Base-by-base conservation (phyloP, 129 eudicot species). In the Calendula officinalis region DNA sequence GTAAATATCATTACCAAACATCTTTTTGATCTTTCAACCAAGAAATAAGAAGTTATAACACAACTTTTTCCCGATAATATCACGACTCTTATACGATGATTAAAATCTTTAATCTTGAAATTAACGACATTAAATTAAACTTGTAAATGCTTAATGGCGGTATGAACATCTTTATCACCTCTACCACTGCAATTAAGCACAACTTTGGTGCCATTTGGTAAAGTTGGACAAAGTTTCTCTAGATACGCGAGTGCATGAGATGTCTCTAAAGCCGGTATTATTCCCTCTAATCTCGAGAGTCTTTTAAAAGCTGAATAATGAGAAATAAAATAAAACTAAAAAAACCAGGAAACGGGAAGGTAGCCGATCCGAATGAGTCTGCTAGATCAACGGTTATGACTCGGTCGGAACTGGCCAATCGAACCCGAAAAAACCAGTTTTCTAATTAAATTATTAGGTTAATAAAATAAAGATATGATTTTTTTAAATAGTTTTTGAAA, bases 171-270 rank as follows among this genome's bases (percentile, higher is more conserved):
- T 54, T 86, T 90, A 63, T 86, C 97, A 44, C 97, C 97, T 73
- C 94, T 82, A 38, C 97, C 97, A 73, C 95, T 86, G 82, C 92
- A 86, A 79, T 87, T 90, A 39, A 90, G 69, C 8, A 90, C 95
- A 9, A 90, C 83, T 75, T 84, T 87, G 14, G 94, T 78, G 39
- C 90, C 95, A 68, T 86, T 77, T 3, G 89, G 78, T 15, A 90
- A 82, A 14, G 87, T 78, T 5, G 97, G 97, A 51, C 95, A 90
- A 38, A 90, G 78, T 73, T 82, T 90, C 89, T 90, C 97, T 9
- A 90, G 66, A 71, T 76, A 82, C 7, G 94, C 97, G 6, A 90
- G 71, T 3, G 94, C 97, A 68, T 90, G 97, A 42, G 97, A 90
- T 56, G 95, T 84, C 78, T 90, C 94, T 33, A 91, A 55, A 8